Base-by-base conservation (phyloP, 2,329 filamentous ascomycete genomes). In the Elsinoe ampelina region DNA sequence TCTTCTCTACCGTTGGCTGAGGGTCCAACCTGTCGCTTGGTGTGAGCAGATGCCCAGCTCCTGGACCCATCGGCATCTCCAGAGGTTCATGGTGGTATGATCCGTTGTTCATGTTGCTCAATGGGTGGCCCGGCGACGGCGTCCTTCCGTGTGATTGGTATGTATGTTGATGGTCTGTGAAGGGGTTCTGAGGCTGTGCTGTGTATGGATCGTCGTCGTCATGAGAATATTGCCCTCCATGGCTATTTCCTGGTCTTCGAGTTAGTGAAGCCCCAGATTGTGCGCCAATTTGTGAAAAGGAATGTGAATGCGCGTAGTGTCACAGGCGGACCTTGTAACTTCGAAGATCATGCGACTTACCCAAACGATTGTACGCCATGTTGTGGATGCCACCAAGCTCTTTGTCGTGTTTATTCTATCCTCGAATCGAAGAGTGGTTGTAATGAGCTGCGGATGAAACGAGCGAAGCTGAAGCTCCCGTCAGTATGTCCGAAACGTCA, bases 21-120 rank as follows among this genome's bases (percentile, higher is more conserved):
- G 91, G 79, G 58, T 86, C 83, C 54, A 97, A 76, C 58, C 85
- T 80, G 72, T 97, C 92, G 65, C 83, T 84, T 1, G 85, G 82
- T 17, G 82, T 84, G 58, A 75, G 72, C 51, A 70, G 67, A 20
- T 71, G 71, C 3, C 39, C 36, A 26, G 75, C 71, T 47, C 78
- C 73, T 57, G 80, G 79, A 3, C 80, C 83, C 72, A 81, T 79
- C 58, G 85, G 86, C 68, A 89, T 88, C 63, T 87, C 81, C 52
- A 91, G 75, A 59, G 83, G 83, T 48, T 74, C 70, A 20, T 71
- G 65, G 62, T 71, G 77, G 34, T 89, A 91, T 7, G 84, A 83
- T 62, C 84, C 81, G 70, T 95, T 87, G 43, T 93, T 85, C 47
- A 95, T 79, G 68, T 95, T 87, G 70, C 85, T 81, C 13, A 86